Conservation (phyloP, 495 filamentous ascomycete genomes). For the Delitschia confertaspora region DNA sequence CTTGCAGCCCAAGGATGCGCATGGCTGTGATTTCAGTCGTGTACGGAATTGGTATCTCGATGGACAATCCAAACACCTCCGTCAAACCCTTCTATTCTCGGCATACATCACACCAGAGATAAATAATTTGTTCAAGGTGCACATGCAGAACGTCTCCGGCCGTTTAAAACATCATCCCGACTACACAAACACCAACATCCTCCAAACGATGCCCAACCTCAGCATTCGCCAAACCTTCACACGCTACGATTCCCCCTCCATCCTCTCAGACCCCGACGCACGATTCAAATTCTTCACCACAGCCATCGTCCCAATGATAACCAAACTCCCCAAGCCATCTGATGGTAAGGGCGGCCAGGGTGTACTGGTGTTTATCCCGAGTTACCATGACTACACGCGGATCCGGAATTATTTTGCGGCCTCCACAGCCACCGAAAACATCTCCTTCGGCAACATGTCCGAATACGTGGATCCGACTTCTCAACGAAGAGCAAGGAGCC, state of each 20-base stretch:
- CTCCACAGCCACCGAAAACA: conserved; percentile 52
- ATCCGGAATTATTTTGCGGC: conserved; percentile 83
- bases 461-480: conserved; percentile 75
- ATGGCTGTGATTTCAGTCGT: conserved; percentile 89
- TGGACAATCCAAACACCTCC: conserved; percentile 64
- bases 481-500: conserved; percentile 70
- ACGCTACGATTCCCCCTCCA: conserved; percentile 64
- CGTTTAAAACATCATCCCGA: conserved; percentile 59
- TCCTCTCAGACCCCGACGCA: conserved; percentile 68
- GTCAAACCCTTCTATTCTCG: conserved; percentile 73
- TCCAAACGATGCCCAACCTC: conserved; percentile 47
- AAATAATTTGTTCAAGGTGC: conserved; percentile 63
- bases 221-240: conserved; percentile 79
- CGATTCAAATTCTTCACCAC: conserved; percentile 88
- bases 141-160: conserved; percentile 72
- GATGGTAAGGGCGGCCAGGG: conserved; percentile 44
- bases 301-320: conserved; percentile 64
- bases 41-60: conserved; percentile 90
- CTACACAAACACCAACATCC: conserved; percentile 60
- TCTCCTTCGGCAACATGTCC: conserved; percentile 78
- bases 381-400: conserved; percentile 88
- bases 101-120: conserved; percentile 85
- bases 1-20: conserved; percentile 75
- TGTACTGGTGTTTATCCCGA: conserved; percentile 78
- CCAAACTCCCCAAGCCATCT: conserved; percentile 44